Evolutionary conservation across 2,329 filamentous ascomycete genomes (phyloP).

Genomic region (Fusarium pseudograminearum): DNA sequence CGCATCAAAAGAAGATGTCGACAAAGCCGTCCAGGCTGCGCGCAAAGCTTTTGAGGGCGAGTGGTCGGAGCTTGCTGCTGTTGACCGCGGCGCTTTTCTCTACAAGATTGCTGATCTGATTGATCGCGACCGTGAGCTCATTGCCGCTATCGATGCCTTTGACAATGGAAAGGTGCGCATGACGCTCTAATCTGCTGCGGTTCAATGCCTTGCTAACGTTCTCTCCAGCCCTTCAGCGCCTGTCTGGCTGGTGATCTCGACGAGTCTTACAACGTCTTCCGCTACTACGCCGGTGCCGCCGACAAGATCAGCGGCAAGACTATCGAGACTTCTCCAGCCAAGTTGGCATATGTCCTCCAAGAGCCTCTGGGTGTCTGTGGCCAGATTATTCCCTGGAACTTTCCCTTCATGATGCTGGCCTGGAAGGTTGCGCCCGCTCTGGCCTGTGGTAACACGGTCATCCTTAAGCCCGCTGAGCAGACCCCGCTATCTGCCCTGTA

Average conservation of each 20-base stretch:
- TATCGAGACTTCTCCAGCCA: slow-evolving; percentile 71
- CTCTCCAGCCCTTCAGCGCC: slow-evolving; percentile 31
- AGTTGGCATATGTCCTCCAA: slow-evolving; percentile 75
- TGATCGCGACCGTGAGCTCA: slow-evolving; percentile 43
- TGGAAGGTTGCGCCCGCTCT: slow-evolving; percentile 77
- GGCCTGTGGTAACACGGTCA: slow-evolving; percentile 69
- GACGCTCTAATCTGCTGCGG: no score
- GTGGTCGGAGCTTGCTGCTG: slow-evolving; percentile 42
- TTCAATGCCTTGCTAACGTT: not conserved
- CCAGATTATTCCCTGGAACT: slow-evolving; percentile 70
- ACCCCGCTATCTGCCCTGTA: slow-evolving; percentile 70
- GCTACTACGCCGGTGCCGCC: slow-evolving; percentile 77
- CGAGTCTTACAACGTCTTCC: slow-evolving; percentile 57
- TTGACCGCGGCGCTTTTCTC: slow-evolving; percentile 39
- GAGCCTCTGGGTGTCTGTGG: slow-evolving; percentile 77
- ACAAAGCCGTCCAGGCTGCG: slow-evolving; percentile 40
- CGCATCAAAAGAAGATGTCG: slow-evolving; percentile 39
- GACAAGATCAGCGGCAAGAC: slow-evolving; percentile 78
- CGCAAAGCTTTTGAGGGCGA: slow-evolving; percentile 45
- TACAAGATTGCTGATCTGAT: slow-evolving; percentile 43
- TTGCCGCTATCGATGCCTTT: slow-evolving; percentile 43
- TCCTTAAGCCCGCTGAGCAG: slow-evolving; percentile 71
- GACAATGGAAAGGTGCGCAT: slow-evolving; percentile 42
- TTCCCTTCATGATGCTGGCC: slow-evolving; percentile 60
- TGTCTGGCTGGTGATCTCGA: slow-evolving; percentile 70